Evolutionary conservation across 768 basidiomycete genomes (phyloP).

Genomic region (Psilocybe azurescens): DNA sequence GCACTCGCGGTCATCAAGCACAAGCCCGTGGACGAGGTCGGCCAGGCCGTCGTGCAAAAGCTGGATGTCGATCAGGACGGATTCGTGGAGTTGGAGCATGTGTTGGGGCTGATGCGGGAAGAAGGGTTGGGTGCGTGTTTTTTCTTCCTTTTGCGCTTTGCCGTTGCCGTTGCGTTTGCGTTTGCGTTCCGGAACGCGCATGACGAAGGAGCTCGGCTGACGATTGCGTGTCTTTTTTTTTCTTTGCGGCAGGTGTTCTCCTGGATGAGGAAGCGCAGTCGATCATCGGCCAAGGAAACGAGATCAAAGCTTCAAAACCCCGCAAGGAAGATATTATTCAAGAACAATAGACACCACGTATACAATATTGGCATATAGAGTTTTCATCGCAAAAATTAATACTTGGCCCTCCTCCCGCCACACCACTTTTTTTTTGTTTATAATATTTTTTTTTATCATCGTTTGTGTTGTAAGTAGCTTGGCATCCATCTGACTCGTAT

Average conservation of each 20-base stretch:
- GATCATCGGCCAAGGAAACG: slow-evolving; percentile 82
- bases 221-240: not conserved
- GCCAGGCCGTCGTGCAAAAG: slow-evolving; percentile 87
- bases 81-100: slow-evolving; percentile 94
- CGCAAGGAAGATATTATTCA: slow-evolving; percentile 96
- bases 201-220: slow-evolving; percentile 11
- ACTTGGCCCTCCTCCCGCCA: not conserved
- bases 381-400: not conserved
- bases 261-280: slow-evolving; percentile 86
- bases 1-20: slow-evolving; percentile 95
- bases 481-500: too few species aligned
- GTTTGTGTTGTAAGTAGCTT: too few species aligned
- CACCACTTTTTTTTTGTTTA: too few species aligned
- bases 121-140: slow-evolving; percentile 73
- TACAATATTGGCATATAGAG: not conserved
- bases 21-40: slow-evolving; percentile 87
- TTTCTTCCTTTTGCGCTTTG: not conserved
- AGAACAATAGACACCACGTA: slow-evolving; percentile 44
- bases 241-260: slow-evolving; percentile 62
- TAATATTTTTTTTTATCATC: too few species aligned
- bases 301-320: slow-evolving; percentile 81
- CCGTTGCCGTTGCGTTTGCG: not conserved
- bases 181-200: slow-evolving; percentile 1
- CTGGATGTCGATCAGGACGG: slow-evolving; percentile 97
- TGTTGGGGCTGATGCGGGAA: slow-evolving; percentile 86